Conservation (phyloP, 495 filamentous ascomycete species). For the Penicillium daleae region DNA sequence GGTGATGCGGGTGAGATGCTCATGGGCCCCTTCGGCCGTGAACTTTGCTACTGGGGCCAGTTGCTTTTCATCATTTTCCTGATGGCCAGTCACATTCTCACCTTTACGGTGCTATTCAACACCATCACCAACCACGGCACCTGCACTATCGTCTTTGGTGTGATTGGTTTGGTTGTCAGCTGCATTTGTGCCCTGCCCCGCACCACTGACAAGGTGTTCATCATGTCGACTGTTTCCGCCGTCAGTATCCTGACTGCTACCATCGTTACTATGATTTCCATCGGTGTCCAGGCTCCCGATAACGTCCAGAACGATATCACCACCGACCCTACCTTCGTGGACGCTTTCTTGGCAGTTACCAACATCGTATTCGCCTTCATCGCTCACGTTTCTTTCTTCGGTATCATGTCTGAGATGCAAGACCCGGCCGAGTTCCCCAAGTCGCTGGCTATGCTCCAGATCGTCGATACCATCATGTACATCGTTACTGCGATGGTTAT, state of each 20-base stretch:
- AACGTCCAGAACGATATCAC: slow-evolving; percentile 25
- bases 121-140: slow-evolving; percentile 63
- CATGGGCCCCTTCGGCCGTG: slow-evolving; percentile 63
- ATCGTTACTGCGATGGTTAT: slow-evolving; percentile 67
- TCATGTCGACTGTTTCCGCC: slow-evolving; percentile 51
- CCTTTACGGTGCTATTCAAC: slow-evolving; percentile 73
- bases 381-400: slow-evolving; percentile 71
- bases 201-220: slow-evolving; percentile 21
- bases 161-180: slow-evolving; percentile 28
- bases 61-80: slow-evolving; percentile 69
- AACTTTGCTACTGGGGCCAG: slow-evolving; percentile 63
- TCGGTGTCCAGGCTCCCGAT: slow-evolving; percentile 48
- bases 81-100: slow-evolving; percentile 74
- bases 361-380: slow-evolving; percentile 77
- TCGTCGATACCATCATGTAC: slow-evolving; percentile 67
- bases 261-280: slow-evolving; percentile 66
- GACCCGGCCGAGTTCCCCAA: slow-evolving; percentile 65
- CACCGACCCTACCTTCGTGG: slow-evolving; percentile 21
- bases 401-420: slow-evolving; percentile 75
- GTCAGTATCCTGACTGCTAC: slow-evolving; percentile 66
- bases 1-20: slow-evolving; percentile 72
- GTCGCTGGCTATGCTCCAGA: slow-evolving; percentile 62
- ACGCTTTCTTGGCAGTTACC: slow-evolving; percentile 62
- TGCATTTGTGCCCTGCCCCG: slow-evolving; percentile 23
- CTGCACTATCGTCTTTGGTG: slow-evolving; percentile 69